phyloP scores from a whole-genome alignment of 2,329 filamentous ascomycete species.

The Chrysosporium keratinophilum region DNA sequence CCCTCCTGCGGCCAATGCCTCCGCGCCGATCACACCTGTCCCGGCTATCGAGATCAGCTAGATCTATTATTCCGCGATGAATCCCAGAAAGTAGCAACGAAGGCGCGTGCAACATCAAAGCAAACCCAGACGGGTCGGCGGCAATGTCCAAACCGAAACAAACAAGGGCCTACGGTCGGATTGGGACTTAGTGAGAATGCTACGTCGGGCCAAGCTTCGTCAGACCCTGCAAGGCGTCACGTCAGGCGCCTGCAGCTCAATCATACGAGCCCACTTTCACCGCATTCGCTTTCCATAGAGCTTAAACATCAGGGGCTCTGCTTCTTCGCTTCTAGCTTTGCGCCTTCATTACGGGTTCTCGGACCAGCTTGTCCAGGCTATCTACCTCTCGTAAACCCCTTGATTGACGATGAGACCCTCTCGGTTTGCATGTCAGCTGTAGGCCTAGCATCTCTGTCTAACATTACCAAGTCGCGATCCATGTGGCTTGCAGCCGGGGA shows the following conservation, averaged over 20 bases:
- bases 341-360: constrained; percentile 24
- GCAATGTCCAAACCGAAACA: neutral
- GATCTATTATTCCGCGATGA: constrained; percentile 58
- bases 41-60: constrained; percentile 54
- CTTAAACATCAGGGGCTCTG: constrained; percentile 27
- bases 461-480: constrained; percentile 40
- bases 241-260: neutral
- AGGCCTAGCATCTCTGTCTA: constrained; percentile 49
- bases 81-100: constrained; percentile 51
- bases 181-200: neutral
- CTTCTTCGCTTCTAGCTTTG: constrained; percentile 30
- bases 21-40: constrained; percentile 50
- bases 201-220: neutral
- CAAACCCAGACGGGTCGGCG: neutral
- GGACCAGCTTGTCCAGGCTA: constrained; percentile 20
- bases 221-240: neutral
- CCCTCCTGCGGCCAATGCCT: constrained; percentile 55
- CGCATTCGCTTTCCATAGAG: constrained; percentile 5
- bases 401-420: constrained; percentile 25
- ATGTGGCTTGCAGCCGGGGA: constrained; percentile 41
- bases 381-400: constrained; percentile 18
- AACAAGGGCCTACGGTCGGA: neutral
- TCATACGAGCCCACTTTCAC: neutral
- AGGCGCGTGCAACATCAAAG: constrained; percentile 27
- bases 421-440: constrained; percentile 46